Percentiles rank a stretch among this genome's conserved stretches.
phyloP scores from a whole-genome alignment of 2,329 filamentous ascomycete species.

The Dendryphion nanum region DNA sequence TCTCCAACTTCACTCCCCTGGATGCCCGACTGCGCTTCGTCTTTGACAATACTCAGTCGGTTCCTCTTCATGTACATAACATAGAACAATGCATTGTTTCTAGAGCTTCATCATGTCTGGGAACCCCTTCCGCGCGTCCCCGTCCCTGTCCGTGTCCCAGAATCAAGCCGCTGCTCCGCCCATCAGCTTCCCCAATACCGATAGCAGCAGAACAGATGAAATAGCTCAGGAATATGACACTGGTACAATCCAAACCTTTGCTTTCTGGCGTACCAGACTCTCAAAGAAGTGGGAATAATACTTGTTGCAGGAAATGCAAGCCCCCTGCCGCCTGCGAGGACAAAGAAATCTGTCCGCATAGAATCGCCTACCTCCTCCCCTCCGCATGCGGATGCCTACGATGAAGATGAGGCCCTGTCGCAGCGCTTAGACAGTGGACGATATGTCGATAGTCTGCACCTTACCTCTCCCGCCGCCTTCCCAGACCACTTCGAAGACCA shows the following conservation, averaged over 20 bases:
- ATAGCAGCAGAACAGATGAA: conserved; percentile 21
- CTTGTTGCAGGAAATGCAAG: conserved; percentile 26
- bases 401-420: conserved; percentile 19
- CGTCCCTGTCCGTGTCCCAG: conserved; percentile 27
- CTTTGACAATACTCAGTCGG: neutral
- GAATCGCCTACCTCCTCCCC: conserved; percentile 41
- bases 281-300: conserved; percentile 33
- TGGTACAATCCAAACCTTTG: conserved; percentile 35
- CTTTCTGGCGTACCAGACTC: conserved; percentile 16
- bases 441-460: no score
- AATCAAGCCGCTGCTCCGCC: conserved; percentile 22
- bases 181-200: conserved; percentile 24
- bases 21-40: no score
- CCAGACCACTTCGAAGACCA: conserved; percentile 17
- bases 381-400: conserved; percentile 30
- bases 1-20: no score
- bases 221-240: conserved; percentile 20
- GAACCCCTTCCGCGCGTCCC: conserved; percentile 40
- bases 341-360: conserved; percentile 63
- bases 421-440: conserved; percentile 12
- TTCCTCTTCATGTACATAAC: conserved; percentile 23
- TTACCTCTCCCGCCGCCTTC: conserved; percentile 15
- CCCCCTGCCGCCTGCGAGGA: conserved; percentile 26
- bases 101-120: conserved; percentile 39
- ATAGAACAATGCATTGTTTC: conserved; percentile 41